A percentile compares a stretch with the other conserved stretches of the same genome.
phyloP scores from a whole-genome alignment of 1,139 yeast species.

The Trichomonascaceae sp. region DNA sequence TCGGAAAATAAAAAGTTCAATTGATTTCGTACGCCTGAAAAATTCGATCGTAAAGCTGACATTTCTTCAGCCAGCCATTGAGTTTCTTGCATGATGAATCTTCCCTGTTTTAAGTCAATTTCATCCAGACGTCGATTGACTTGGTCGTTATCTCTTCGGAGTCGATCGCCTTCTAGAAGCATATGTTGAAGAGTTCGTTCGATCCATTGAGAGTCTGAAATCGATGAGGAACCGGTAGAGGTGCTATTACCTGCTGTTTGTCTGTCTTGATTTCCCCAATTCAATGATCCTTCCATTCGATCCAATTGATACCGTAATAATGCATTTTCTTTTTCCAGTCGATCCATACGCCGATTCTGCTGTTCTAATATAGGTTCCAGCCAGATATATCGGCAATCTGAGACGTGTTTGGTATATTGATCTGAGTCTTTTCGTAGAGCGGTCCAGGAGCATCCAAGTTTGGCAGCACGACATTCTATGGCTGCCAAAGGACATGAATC shows the following conservation, averaged over 20 bases:
- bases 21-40: slow-evolving; percentile 34
- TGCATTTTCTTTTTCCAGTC: slow-evolving; percentile 35
- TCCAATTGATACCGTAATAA: slow-evolving; percentile 31
- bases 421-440: slow-evolving; percentile 27
- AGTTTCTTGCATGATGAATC: slow-evolving; percentile 33
- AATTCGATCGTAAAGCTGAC: slow-evolving; percentile 29
- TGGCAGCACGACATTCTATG: slow-evolving; percentile 32
- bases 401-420: slow-evolving; percentile 29
- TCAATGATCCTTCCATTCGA: slow-evolving; percentile 11
- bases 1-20: slow-evolving; percentile 31
- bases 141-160: slow-evolving; percentile 32
- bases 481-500: slow-evolving; percentile 33
- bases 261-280: background rate
- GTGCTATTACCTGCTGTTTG: background rate
- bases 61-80: slow-evolving; percentile 33
- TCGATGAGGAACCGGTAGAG: background rate
- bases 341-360: slow-evolving; percentile 31
- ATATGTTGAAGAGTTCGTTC: slow-evolving; percentile 30
- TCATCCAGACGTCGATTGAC: slow-evolving; percentile 29
- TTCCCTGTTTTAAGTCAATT: slow-evolving; percentile 31
- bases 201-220: slow-evolving; percentile 13
- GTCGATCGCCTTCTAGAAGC: slow-evolving; percentile 33
- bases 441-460: slow-evolving; percentile 39
- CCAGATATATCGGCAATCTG: slow-evolving; percentile 33
- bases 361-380: slow-evolving; percentile 31